Conservation (phyloP, 345 rosid genomes). For the Noccaea caerulescens region DNA sequence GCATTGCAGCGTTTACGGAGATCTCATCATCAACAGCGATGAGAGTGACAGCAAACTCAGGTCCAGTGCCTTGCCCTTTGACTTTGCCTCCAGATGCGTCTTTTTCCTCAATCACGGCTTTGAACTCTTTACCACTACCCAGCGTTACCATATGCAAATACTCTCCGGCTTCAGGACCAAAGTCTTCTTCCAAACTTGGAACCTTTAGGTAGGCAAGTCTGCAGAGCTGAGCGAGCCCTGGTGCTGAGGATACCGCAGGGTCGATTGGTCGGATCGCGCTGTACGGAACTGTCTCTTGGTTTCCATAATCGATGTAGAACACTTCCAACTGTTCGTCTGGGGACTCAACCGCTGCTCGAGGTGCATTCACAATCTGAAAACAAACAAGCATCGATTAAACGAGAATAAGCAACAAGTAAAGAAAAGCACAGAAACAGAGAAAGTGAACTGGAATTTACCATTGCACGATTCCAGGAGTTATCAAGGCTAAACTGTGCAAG, state of each 20-base stretch:
- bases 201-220: conserved; percentile 93
- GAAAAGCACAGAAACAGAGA: not conserved
- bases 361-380: conserved; percentile 78
- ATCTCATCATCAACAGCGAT: conserved; percentile 74
- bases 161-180: conserved; percentile 86
- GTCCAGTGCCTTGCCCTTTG: conserved; percentile 95
- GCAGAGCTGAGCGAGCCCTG: conserved; percentile 93
- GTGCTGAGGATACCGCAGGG: conserved; percentile 64
- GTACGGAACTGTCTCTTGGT: conserved; percentile 80
- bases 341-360: conserved; percentile 73
- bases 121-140: conserved; percentile 69
- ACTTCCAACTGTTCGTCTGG: conserved; percentile 81
- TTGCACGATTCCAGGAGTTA: conserved; percentile 96
- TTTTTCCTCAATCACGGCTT: conserved; percentile 78
- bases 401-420: conserved; percentile 14
- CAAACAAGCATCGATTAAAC: not conserved
- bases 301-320: conserved; percentile 94
- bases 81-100: conserved; percentile 86
- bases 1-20: conserved; percentile 83
- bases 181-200: conserved; percentile 83
- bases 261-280: conserved; percentile 76
- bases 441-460: conserved; percentile 57
- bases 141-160: conserved; percentile 65
- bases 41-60: conserved; percentile 67
- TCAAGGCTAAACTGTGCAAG: conserved; percentile 97